Evolutionary conservation across 371 early-diverging fungal genomes (phyloP), one percentile per base, ranked within the genome.

Genomic region (Mortierella sp.): DNA sequence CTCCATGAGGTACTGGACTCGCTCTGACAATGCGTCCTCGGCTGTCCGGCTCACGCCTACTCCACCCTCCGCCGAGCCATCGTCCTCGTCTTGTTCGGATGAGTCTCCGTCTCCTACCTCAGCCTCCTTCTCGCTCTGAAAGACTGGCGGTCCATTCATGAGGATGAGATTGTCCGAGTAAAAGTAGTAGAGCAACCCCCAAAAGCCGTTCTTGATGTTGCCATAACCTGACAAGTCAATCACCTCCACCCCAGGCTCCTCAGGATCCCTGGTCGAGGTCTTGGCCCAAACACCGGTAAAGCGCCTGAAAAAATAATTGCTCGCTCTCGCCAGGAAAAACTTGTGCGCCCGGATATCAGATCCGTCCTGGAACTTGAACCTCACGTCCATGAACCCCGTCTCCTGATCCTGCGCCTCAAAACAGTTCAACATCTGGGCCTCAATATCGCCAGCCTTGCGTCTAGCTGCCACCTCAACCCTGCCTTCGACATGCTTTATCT

Each of bases 371-470:
- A 83, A 79, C 10, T 54, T 46, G 74, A 83, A 83, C 28, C 51
- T 40, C 1, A 79, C 51, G 28, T 83, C 83, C 83, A 83, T 83
- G 69, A 83, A 83, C 1, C 83, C 83, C 0, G n/a, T 64, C 5
- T 57, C 26, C 24, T 31, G 26, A 53, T 83, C 80, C 74, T 83
- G 83, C 3, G 73, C 4, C 69, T 78, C 71, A 34, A 78, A 83
- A 19, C 69, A 51, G 44, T 76, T 73, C 31, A 19, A 3, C 1
- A 83, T 61, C 4, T 50, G 37, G 9, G 10, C 46, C 43, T 79
- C 80, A 10, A 79, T 51, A 0, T 40, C 72, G 1, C 83, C 77
- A 3, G n/a, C 2, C 6, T 19, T 24, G 28, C 80, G 71, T 3
- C 69, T 77, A 1, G 21, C 46, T 31, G 80, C 57, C 2, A 83